Evolutionary conservation across 106 monocot genomes (phyloP), one percentile per base, ranked within the genome.

Genomic region (Narthecium ossifragum): DNA sequence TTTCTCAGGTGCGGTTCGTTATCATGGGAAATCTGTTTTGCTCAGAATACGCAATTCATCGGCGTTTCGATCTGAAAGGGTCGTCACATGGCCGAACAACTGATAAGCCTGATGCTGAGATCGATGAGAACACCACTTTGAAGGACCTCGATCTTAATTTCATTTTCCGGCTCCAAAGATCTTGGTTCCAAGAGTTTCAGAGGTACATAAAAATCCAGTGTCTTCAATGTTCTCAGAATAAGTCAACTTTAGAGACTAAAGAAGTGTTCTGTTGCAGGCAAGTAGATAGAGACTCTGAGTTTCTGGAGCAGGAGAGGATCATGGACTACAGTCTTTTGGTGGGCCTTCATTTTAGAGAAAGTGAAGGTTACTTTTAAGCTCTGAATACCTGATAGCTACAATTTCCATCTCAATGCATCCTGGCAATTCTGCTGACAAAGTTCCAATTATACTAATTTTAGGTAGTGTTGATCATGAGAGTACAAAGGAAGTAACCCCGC

Each of bases 11-110:
- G 20, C 59, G 77, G 0, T 75, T 75, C 34, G 64, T 75, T 5
- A 70, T 75, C 14, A 75, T 75, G 69, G 75, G 75, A 27, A 75
- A 75, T 23, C 43, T 75, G 6, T 75, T 69, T 52, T 70, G 69
- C 64, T 57, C 75, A 6, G 59, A 69, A 41, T 70, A 69, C 26
- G 29, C 58, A 21, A 75, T 75, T 36, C 75, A 75, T 32, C 55
- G 75, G 37, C 61, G 69, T 1, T 75, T 47, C 24, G 75, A 75
- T 29, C 50, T 75, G 7, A 69, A 68, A 45, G 75, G 75, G 8
- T 70, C 69, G 8, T 70, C 75, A 6, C 63, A 58, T 23, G 69
- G 77, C 28, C 77, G 77, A 2, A 77, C 55, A n/a, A 71, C 70
- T 20, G 64, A 66, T 29, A 77, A 77, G 51, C 39, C 75, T 1